A percentile compares a stretch with the other conserved stretches of the same genome.
phyloP scores from a whole-genome alignment of 23 red algal species.

The Pyropia yezoensis region DNA sequence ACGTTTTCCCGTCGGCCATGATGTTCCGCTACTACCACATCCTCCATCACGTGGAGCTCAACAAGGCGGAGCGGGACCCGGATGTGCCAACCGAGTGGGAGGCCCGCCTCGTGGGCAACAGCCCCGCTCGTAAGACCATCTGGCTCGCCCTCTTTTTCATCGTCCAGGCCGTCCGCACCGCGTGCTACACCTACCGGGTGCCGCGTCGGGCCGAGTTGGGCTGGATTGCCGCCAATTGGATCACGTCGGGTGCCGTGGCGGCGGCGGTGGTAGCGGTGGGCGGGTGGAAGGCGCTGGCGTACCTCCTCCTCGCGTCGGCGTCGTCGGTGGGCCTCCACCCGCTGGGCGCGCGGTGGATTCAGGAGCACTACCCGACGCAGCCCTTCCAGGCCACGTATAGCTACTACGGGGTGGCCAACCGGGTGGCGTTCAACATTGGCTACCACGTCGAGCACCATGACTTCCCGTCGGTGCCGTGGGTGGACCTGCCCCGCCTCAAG shows the following conservation, averaged over 20 bases:
- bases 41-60: constrained; percentile 97
- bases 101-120: constrained; percentile 85
- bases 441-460: constrained; percentile 99
- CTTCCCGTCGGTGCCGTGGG: constrained; percentile 88
- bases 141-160: constrained; percentile 91
- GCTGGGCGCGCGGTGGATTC: constrained; percentile 98
- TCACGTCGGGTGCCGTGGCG: constrained; percentile 15
- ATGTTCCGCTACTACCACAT: constrained; percentile 99
- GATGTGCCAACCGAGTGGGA: constrained; percentile 93
- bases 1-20: constrained; percentile 90
- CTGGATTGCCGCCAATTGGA: constrained; percentile 66
- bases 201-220: constrained; percentile 39
- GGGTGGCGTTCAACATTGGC: constrained; percentile 97
- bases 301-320: constrained; percentile 53
- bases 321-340: constrained; percentile 91
- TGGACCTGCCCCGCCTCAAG: constrained; percentile 50
- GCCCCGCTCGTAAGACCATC: constrained; percentile 66
- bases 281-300: constrained; percentile 48
- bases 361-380: constrained; percentile 98
- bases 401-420: constrained; percentile 96
- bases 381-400: constrained; percentile 98
- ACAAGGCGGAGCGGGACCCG: constrained; percentile 75
- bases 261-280: constrained; percentile 4
- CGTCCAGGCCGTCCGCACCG: constrained; percentile 56
- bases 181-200: constrained; percentile 70